Conservation (phyloP, 2,329 filamentous ascomycete genomes). For the Beauveria varroae region DNA sequence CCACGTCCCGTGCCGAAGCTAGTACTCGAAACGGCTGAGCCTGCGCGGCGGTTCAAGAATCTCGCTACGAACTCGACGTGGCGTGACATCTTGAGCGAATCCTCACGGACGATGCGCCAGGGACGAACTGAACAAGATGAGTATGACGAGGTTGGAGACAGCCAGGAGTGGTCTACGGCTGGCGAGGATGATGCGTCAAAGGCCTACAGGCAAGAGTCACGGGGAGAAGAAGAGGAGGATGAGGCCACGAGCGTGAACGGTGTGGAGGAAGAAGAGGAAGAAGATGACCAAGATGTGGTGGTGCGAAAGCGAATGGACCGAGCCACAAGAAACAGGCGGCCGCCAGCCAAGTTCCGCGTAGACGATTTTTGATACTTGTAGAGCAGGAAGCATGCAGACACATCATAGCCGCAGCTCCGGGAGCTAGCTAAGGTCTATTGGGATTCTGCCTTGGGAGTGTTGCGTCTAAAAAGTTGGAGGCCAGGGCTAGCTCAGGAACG, state of each 20-base stretch:
- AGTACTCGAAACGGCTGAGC: background rate
- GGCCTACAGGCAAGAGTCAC: background rate
- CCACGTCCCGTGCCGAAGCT: slow-evolving; percentile 21
- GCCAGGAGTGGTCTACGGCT: slow-evolving; percentile 12
- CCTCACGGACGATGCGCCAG: background rate
- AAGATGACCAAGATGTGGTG: slow-evolving; percentile 25
- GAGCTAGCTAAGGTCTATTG: too few species aligned
- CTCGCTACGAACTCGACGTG: background rate
- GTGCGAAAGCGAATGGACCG: slow-evolving; percentile 21
- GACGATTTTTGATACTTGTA: slow-evolving; percentile 20
- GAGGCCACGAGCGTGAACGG: background rate
- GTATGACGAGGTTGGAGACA: slow-evolving; percentile 21
- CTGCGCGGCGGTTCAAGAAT: background rate
- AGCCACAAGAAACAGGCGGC: slow-evolving; percentile 24
- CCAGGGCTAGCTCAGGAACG: too few species aligned
- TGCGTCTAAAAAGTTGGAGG: too few species aligned
- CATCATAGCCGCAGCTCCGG: too few species aligned
- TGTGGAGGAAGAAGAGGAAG: slow-evolving; percentile 15
- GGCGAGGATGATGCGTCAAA: background rate
- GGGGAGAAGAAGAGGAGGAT: background rate
- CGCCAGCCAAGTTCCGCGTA: slow-evolving; percentile 29
- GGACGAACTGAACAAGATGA: background rate
- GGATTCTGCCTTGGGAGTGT: background rate
- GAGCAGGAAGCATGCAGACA: slow-evolving; percentile 7
- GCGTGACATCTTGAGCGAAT: background rate